These are phyloP conservation scores for Passalora sequoiae DNA, from an alignment of 2,329 filamentous ascomycete species.

Conservation along the genomic window DNA sequence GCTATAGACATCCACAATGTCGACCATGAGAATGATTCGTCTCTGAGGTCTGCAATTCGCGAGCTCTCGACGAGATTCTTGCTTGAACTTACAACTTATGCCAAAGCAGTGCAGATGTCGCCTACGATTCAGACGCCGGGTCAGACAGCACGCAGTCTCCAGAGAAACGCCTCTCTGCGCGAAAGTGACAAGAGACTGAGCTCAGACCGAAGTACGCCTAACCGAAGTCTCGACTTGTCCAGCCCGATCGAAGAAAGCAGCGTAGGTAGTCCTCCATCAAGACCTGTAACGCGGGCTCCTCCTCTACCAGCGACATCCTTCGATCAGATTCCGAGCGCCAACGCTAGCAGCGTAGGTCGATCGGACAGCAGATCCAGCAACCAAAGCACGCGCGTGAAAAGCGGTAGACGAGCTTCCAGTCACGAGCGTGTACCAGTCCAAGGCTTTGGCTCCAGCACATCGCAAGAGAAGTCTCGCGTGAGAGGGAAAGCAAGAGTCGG, in stretches of 20 bases:
- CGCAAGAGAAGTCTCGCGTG: constrained; percentile 57
- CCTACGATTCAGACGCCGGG: constrained; percentile 74
- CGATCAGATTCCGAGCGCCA: constrained; percentile 47
- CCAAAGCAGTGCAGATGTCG: constrained; percentile 45
- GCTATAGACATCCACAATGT: constrained; percentile 18
- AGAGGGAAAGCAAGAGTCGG: constrained; percentile 75
- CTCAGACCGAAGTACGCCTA: constrained; percentile 24
- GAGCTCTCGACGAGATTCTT: constrained; percentile 43
- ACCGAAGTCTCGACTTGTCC: constrained; percentile 17
- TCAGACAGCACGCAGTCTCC: constrained; percentile 37
- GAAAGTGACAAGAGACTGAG: constrained; percentile 21
- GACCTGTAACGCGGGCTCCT: constrained; percentile 22
- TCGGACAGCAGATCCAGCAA: constrained; percentile 32
- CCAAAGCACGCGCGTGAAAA: constrained; percentile 19
- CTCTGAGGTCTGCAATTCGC: constrained; percentile 44
- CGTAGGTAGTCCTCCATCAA: constrained; percentile 18
- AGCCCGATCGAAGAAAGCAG: constrained; percentile 28
- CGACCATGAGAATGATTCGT: constrained; percentile 16
- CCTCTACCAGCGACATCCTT: constrained; percentile 50
- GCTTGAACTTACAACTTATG: constrained; percentile 45
- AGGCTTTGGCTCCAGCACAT: constrained; percentile 60
- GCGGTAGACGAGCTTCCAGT: constrained; percentile 30
- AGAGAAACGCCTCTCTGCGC: constrained; percentile 30
- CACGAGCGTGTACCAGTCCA: constrained; percentile 57
- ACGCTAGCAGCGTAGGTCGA: constrained; percentile 35